These are phyloP conservation scores for Beta lomatogona DNA, from an alignment of 179 eudicot species.

Conservation along the genomic window DNA sequence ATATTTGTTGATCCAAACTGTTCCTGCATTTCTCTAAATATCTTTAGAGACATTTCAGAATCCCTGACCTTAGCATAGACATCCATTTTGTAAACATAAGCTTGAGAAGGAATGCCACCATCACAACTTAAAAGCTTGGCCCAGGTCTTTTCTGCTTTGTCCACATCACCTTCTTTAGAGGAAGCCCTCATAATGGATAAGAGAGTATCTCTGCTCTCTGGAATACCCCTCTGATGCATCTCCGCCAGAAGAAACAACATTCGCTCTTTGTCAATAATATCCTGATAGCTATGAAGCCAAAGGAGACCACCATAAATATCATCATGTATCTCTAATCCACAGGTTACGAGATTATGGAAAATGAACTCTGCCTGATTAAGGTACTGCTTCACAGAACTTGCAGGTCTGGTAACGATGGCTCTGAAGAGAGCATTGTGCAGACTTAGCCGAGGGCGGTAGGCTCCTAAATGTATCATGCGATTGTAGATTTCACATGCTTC, in stretches of 20 bases:
- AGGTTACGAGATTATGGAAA: conserved; percentile 64
- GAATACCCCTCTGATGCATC: conserved; percentile 57
- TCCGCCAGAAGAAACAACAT: conserved; percentile 59
- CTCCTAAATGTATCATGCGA: conserved; percentile 92
- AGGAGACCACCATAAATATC: conserved; percentile 85
- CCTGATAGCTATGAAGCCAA: conserved; percentile 97
- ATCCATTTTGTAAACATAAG: conserved; percentile 78
- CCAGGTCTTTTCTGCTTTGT: conserved; percentile 78
- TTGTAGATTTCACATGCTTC: conserved; percentile 80
- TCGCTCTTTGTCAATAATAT: conserved; percentile 64
- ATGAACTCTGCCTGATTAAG: conserved; percentile 88
- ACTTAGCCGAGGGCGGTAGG: conserved; percentile 78
- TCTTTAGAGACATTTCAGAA: conserved; percentile 55
- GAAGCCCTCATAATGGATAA: conserved; percentile 82
- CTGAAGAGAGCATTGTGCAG: conserved; percentile 87
- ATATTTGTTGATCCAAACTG: conserved; percentile 42
- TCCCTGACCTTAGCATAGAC: conserved; percentile 65
- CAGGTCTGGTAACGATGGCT: conserved; percentile 67
- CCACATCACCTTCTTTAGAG: conserved; percentile 76
- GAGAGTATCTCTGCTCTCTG: conserved; percentile 67
- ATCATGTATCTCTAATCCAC: conserved; percentile 63
- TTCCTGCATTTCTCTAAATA: conserved; percentile 67
- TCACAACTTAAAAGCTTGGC: conserved; percentile 47
- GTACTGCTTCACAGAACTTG: conserved; percentile 55
- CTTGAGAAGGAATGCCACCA: conserved; percentile 62